Base-by-base conservation (phyloP, 805 yeast genomes). In the Starmerella sp. region DNA sequence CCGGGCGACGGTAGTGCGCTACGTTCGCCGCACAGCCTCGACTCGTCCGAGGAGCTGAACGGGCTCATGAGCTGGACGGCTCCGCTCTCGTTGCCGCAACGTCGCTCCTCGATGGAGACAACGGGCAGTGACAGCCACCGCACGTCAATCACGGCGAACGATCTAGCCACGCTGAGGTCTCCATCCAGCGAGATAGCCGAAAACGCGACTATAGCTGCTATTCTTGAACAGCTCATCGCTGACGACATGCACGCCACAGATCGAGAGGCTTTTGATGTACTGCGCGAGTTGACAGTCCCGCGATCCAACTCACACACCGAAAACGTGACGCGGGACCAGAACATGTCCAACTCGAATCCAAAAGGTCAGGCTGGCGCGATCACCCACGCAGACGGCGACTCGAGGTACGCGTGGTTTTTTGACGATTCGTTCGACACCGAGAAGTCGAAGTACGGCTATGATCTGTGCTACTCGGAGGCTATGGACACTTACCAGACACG, bases 321-420 rank as follows among this genome's bases (percentile, higher is more conserved):
- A 2, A 15, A 13, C n/a, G 6, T 7, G 38, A 36, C 7, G 3
- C 22, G 22, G 3, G 22, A 22, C 2, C 2, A 22, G 22, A 22
- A 22, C 22, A 22, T 22, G 22, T 22, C 22, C 22, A 22, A 22
- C 22, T 22, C 22, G 22, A 22, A 11, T 6, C 15, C n/a, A 6
- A 29, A 39, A 2, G 29, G 17, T 11, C 52, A 54, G n/a, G 52
- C 47, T 9, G 48, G 50, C 11, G 49, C 17, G 9, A 14, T 53
- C 13, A 47, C 41, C 11, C 15, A 29, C 11, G 50, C 46, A 22
- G 60, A 59, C 45, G 45, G 41, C 13, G 49, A 46, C n/a, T 28
- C 10, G 2, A 60, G 62, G 35, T 66, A 56, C 47, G 54, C 49
- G 31, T 66, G 69, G 69, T 62, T 66, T 54, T 66, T 66, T 45